Evolutionary conservation across 78 protist species (phyloP).

Genomic region (Parvularia atlantis): DNA sequence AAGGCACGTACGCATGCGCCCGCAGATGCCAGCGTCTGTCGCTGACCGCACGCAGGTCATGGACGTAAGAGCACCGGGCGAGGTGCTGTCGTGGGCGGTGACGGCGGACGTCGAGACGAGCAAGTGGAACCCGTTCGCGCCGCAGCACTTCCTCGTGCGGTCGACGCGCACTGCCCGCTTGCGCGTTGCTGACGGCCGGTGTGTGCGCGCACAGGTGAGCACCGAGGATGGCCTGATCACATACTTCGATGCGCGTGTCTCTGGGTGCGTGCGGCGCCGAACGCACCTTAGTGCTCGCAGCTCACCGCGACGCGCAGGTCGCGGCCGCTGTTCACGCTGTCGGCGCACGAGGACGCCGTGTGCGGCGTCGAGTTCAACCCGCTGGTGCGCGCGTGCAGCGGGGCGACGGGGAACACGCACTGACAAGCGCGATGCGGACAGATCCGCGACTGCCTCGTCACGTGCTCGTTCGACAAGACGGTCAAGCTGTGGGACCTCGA

Average conservation of each 20-base stretch:
- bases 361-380: background rate
- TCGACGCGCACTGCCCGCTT: background rate
- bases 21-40: too few species aligned
- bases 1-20: too few species aligned
- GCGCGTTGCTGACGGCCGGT: too few species aligned
- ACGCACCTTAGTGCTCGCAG: too few species aligned
- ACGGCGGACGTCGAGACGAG: constrained; percentile 31
- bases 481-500: constrained; percentile 3
- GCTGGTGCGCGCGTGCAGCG: too few species aligned
- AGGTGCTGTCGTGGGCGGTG: background rate
- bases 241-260: constrained; percentile 41
- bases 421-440: too few species aligned
- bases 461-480: background rate
- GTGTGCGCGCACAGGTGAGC: too few species aligned
- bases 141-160: background rate
- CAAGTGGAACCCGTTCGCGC: constrained; percentile 17
- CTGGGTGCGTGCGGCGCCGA: too few species aligned
- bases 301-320: background rate
- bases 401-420: too few species aligned
- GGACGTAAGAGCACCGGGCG: constrained; percentile 34
- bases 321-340: background rate
- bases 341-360: background rate
- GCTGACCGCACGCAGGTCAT: too few species aligned
- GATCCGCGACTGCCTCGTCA: background rate
- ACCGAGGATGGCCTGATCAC: constrained; percentile 33